Conservation (phyloP, 1,139 yeast species). For the Zygoascus sp. region DNA sequence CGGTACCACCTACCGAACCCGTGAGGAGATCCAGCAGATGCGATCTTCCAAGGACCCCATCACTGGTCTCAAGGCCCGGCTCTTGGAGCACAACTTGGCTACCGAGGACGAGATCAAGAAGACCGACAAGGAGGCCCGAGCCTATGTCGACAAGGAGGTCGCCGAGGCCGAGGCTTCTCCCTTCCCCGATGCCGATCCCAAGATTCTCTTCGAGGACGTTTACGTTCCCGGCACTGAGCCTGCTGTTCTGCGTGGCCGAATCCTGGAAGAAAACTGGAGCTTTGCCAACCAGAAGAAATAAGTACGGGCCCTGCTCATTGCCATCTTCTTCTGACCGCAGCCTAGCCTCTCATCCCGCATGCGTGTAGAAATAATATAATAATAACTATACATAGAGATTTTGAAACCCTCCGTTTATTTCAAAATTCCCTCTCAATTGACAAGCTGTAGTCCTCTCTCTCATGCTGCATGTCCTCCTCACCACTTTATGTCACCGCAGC, state of each 20-base stretch:
- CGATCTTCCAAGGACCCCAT: slow-evolving; percentile 97
- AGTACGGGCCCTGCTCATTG: not conserved
- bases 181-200: slow-evolving; percentile 94
- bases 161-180: slow-evolving; percentile 91
- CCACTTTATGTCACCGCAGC: too few relatives aligned
- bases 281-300: slow-evolving; percentile 24
- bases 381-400: not conserved
- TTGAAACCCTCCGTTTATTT: too few relatives aligned
- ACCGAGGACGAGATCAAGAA: slow-evolving; percentile 91
- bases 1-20: slow-evolving; percentile 98
- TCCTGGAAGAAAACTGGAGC: slow-evolving; percentile 65
- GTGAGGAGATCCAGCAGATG: slow-evolving; percentile 99
- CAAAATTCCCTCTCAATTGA: too few relatives aligned
- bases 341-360: not conserved
- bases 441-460: too few relatives aligned
- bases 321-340: not conserved
- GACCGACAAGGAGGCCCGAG: slow-evolving; percentile 93
- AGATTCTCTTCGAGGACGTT: slow-evolving; percentile 92
- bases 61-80: slow-evolving; percentile 86
- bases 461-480: too few relatives aligned
- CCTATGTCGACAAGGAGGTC: slow-evolving; percentile 89
- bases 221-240: slow-evolving; percentile 93
- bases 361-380: slow-evolving; percentile 1
- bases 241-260: slow-evolving; percentile 92
- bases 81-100: slow-evolving; percentile 78